Percentiles rank a stretch among this genome's conserved stretches.
Evolutionary conservation across 108 stramenopile genomes (phyloP).

Genomic region (Nitzschia sp.): DNA sequence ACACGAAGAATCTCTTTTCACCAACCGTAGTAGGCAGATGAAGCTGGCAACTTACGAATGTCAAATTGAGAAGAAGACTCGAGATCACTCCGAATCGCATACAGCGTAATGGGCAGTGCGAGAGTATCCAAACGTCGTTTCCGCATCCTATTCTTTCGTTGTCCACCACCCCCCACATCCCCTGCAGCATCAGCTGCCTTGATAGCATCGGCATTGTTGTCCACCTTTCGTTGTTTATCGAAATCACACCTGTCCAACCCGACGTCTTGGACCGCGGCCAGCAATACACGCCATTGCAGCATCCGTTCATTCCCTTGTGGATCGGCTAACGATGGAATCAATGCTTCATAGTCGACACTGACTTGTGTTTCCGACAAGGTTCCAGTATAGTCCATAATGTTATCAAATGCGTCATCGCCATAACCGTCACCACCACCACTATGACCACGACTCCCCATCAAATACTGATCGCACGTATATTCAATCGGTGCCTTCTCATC

Average conservation of each 20-base stretch:
- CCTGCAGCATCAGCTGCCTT: too few relatives aligned
- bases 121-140: background rate
- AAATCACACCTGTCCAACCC: conserved; percentile 8
- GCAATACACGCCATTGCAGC: conserved; percentile 11
- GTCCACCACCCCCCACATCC: too few relatives aligned
- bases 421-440: too few relatives aligned
- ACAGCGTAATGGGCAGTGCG: background rate
- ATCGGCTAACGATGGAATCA: conserved; percentile 3
- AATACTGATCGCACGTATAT: background rate
- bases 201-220: too few relatives aligned
- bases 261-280: conserved; percentile 1
- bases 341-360: conserved; percentile 7
- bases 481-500: conserved; percentile 4
- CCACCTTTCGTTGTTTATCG: background rate
- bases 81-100: conserved; percentile 9
- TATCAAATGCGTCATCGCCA: too few relatives aligned
- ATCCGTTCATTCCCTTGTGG: background rate
- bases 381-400: too few relatives aligned
- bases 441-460: background rate
- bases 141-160: background rate
- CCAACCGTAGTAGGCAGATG: too few relatives aligned
- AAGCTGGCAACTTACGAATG: conserved; percentile 5
- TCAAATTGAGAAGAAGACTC: background rate
- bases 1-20: too few relatives aligned
- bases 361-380: background rate